Percentiles rank a stretch among this genome's conserved stretches.
These are phyloP conservation scores for Kalmusia sp. DNA, from an alignment of 2,329 filamentous ascomycete species.

Conservation along the genomic window DNA sequence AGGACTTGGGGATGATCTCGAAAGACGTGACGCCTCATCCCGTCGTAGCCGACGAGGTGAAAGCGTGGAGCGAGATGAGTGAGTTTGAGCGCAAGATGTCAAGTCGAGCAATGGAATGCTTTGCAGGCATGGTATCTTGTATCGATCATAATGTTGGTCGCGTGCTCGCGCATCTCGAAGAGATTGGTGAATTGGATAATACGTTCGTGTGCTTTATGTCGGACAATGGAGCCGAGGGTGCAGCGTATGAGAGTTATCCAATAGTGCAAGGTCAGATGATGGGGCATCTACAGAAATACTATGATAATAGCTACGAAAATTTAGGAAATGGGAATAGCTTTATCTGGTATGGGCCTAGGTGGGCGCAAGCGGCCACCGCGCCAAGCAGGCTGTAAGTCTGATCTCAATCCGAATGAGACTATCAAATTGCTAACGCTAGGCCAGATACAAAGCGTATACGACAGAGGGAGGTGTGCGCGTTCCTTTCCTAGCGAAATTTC, in stretches of 20 bases:
- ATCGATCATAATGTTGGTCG: constrained; percentile 44
- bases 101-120: constrained; percentile 45
- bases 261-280: constrained; percentile 68
- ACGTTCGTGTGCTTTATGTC: constrained; percentile 49
- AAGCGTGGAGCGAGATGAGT: constrained; percentile 58
- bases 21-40: constrained; percentile 45
- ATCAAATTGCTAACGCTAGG: background rate
- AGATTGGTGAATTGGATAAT: constrained; percentile 43
- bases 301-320: constrained; percentile 65
- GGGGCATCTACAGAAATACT: constrained; percentile 63
- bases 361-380: constrained; percentile 63
- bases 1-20: constrained; percentile 22
- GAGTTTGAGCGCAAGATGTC: constrained; percentile 63
- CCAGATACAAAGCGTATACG: constrained; percentile 51
- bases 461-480: constrained; percentile 61
- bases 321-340: constrained; percentile 65
- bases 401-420: background rate
- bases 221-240: constrained; percentile 48
- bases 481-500: constrained; percentile 57
- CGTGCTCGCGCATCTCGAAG: constrained; percentile 37
- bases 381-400: constrained; percentile 51
- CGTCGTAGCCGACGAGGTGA: constrained; percentile 58
- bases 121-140: constrained; percentile 44
- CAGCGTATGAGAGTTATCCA: constrained; percentile 61
- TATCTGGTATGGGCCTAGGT: constrained; percentile 67